Percentiles rank a stretch among this genome's conserved stretches.
Conservation (phyloP, 2,329 filamentous ascomycete genomes). For the Alternaria hordeiaustralica region DNA sequence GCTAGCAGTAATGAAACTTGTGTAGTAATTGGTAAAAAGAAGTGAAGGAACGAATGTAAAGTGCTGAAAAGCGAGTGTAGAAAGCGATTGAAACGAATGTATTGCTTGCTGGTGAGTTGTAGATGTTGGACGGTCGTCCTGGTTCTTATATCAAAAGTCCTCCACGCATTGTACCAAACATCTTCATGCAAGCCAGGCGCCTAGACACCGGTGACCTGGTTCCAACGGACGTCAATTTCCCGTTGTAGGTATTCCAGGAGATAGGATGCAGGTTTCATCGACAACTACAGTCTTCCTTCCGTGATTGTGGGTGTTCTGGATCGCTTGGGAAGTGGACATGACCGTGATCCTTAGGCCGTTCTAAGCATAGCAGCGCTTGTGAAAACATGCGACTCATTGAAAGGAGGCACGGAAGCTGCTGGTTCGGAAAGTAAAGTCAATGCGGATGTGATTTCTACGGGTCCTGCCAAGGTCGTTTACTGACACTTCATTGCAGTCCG, state of each 20-base stretch:
- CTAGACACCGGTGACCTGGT: background rate
- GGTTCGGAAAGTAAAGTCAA: background rate
- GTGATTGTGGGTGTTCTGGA: background rate
- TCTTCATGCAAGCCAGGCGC: background rate
- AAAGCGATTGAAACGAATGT: background rate
- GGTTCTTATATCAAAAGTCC: background rate
- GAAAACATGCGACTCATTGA: background rate
- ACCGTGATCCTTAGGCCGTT: background rate
- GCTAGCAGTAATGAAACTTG: conserved; percentile 7
- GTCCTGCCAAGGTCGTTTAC: background rate
- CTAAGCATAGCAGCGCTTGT: background rate
- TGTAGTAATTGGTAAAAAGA: background rate
- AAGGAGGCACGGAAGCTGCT: background rate
- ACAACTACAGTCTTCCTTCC: background rate
- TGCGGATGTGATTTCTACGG: background rate
- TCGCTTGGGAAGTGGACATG: background rate
- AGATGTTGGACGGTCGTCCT: background rate
- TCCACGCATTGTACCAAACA: background rate
- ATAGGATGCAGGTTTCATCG: background rate
- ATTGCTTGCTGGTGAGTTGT: background rate
- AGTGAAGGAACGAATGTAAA: conserved; percentile 1
- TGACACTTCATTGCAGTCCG: background rate
- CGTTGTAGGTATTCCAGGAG: background rate
- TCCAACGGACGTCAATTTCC: background rate
- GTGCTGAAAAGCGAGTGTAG: conserved; percentile 5